Evolutionary conservation across 2,329 filamentous ascomycete species (phyloP), one percentile per base, ranked within the genome.

Genomic region (Sporothrix pseudoabietina): DNA sequence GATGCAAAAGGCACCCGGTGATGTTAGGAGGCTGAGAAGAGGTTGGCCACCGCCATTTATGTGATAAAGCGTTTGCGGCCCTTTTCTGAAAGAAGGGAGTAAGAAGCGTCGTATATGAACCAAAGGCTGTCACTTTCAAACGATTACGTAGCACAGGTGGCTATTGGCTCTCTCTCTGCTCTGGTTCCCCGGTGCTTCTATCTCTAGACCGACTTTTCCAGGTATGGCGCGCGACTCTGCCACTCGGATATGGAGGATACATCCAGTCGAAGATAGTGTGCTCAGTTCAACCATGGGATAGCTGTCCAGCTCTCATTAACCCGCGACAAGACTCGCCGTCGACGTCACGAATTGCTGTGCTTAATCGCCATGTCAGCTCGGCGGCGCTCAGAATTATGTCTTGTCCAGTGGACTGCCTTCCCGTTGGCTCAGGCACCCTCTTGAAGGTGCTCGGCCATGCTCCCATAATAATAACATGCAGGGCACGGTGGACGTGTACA

Each of bases 21-120:
- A 71, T 61, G 54, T 59, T 22, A 71, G 54, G 69, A 61, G 69
- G 52, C 54, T 71, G 49, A 71, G 66, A 39, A 39, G n/a, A 71
- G 41, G 69, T 41, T 71, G 69, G 22, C 41, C 47, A 6, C 41
- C 8, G 16, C 55, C 54, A 71, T 63, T 63, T 63, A 26, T 10
- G 19, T 8, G 4, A 16, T 39, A 32, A 71, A 63, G 69, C 69
- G 16, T 30, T 19, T 44, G 30, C 30, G 22, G 9, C 47, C 54
- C 69, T 63, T 52, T 52, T 14, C 14, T 9, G 12, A 12, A 3
- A 55, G 12, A 12, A 3, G 30, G 22, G 35, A 35, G 4, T 35
- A 35, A 55, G 52, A 14, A 12, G 14, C 52, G 3, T 26, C 52
- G 52, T 26, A 55, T 12, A 26, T 26, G 52, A 55, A 55, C 26